Evolutionary conservation across 805 yeast genomes (phyloP).

Genomic region (Wickerhamomyces alni): DNA sequence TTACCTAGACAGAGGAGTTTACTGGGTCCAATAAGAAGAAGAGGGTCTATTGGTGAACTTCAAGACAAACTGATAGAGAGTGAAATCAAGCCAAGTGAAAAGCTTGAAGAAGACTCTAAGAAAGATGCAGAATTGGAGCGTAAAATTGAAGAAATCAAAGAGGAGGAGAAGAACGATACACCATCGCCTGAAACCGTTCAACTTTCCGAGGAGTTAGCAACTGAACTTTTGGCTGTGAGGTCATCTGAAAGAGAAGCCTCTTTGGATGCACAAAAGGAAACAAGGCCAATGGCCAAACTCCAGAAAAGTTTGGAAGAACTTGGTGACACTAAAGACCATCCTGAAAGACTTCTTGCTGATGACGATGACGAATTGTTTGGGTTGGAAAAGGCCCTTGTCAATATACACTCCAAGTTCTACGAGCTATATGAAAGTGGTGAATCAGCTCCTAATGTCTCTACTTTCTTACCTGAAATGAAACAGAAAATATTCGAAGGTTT

Average conservation of each 20-base stretch:
- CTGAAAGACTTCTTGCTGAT: slow-evolving; percentile 51
- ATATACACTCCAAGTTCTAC: slow-evolving; percentile 67
- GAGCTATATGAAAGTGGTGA: slow-evolving; percentile 35
- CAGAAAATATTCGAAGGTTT: slow-evolving; percentile 58
- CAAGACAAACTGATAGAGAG: slow-evolving; percentile 38
- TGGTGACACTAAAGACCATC: slow-evolving; percentile 7
- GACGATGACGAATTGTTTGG: slow-evolving; percentile 73
- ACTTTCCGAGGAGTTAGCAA: slow-evolving; percentile 29
- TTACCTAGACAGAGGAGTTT: slow-evolving; percentile 68
- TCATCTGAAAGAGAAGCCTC: slow-evolving; percentile 59
- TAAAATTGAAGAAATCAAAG: slow-evolving; percentile 24
- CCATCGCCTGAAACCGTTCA: slow-evolving; percentile 6
- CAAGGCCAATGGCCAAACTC: slow-evolving; percentile 77
- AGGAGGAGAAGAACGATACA: slow-evolving; percentile 15
- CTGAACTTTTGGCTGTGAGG: slow-evolving; percentile 24
- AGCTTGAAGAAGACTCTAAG: slow-evolving; percentile 4
- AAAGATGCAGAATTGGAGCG: slow-evolving; percentile 25
- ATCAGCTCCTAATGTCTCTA: slow-evolving; percentile 59
- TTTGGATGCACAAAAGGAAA: slow-evolving; percentile 73
- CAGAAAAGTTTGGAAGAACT: slow-evolving; percentile 60
- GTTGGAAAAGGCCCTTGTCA: slow-evolving; percentile 53
- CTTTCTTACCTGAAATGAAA: slow-evolving; percentile 74
- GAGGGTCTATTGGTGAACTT: slow-evolving; percentile 50
- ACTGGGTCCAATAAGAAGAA: slow-evolving; percentile 57
- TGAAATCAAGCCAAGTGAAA: slow-evolving; percentile 13